phyloP scores from a whole-genome alignment of 768 basidiomycete genomes.

The Mrakia hoshinonis region DNA sequence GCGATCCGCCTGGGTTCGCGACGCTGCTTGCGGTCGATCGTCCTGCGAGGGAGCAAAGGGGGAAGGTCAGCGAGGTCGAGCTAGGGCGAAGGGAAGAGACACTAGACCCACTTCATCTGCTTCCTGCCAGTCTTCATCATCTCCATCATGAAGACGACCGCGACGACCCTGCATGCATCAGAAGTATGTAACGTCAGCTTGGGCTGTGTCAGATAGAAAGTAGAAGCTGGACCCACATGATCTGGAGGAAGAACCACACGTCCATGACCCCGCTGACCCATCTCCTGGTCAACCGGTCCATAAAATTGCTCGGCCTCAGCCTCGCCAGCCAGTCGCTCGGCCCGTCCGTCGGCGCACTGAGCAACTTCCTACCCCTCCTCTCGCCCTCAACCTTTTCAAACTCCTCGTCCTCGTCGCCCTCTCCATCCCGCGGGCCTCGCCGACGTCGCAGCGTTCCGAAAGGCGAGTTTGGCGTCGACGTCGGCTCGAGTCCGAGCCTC shows the following conservation, averaged over 20 bases:
- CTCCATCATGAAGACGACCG: background rate
- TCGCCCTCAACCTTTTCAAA: conserved; percentile 12
- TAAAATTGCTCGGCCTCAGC: conserved; percentile 25
- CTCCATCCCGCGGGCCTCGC: background rate
- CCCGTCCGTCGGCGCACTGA: conserved; percentile 21
- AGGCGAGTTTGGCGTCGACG: background rate
- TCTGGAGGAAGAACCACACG: conserved; percentile 78
- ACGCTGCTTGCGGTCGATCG: background rate
- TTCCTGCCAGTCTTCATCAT: conserved; percentile 12
- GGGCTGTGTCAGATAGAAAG: background rate
- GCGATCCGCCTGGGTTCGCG: no score
- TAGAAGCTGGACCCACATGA: conserved; percentile 55
- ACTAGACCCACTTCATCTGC: background rate
- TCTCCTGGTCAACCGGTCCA: conserved; percentile 25
- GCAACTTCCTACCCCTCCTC: conserved; percentile 4
- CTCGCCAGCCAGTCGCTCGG: conserved; percentile 25
- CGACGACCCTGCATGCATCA: background rate
- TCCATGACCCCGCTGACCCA: conserved; percentile 50
- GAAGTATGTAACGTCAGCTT: background rate
- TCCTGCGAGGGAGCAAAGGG: background rate
- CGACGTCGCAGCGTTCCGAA: conserved; percentile 8
- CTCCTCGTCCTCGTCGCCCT: conserved; percentile 13
- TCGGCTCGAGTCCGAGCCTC: background rate
- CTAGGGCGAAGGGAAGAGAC: background rate
- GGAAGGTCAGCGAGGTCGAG: background rate